Base-by-base conservation (phyloP, 2,329 filamentous ascomycete species). In the Trematosphaeria pertusa region DNA sequence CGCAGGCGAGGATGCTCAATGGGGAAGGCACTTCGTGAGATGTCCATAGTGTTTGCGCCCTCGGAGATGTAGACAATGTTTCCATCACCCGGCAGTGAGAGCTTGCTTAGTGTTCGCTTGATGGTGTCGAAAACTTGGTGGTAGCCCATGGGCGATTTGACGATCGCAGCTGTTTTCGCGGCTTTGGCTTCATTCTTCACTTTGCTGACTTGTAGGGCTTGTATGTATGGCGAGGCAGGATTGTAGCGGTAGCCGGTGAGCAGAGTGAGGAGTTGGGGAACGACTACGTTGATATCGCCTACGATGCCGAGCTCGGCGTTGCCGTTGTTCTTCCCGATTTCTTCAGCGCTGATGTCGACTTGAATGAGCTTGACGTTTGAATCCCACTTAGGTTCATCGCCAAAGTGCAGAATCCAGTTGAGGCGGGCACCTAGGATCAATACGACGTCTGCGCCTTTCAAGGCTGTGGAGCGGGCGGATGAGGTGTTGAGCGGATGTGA, bases 41-140 rank as follows among this genome's bases (percentile, higher is more conserved):
- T 83, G 54, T 84, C 82, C 82, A 84, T 85, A 5, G 81, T 82
- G 57, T 83, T 83, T 7, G 81, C 80, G 5, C 81, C 81, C 67
- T 84, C 81, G 1, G 79, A 81, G 26, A 84, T 71, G 50, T 83
- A 84, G 17, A 83, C 77, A 18, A 83, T 74, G 33, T 73, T 66
- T 17, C 76, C 79, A 10, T 78, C 64, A 31, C 73, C 69, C 1
- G 73, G 73, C 10, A 72, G 76, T 0, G 73, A 79, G 21, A 79
- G 58, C 3, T 52, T 58, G 52, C 82, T 74, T 7, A 84, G 67
- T 2, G 74, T 75, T 3, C 67, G 59, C 52, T 78, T 81, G 57
- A 84, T 81, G 37, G 81, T 67, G 37, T 78, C 72, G 60, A 81
- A 84, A 3, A 76, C 76, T 37, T 74, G 74, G 28, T 77, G 74